These are phyloP conservation scores for Boletus speciosus DNA, from an alignment of 768 basidiomycete species.

Conservation along the genomic window DNA sequence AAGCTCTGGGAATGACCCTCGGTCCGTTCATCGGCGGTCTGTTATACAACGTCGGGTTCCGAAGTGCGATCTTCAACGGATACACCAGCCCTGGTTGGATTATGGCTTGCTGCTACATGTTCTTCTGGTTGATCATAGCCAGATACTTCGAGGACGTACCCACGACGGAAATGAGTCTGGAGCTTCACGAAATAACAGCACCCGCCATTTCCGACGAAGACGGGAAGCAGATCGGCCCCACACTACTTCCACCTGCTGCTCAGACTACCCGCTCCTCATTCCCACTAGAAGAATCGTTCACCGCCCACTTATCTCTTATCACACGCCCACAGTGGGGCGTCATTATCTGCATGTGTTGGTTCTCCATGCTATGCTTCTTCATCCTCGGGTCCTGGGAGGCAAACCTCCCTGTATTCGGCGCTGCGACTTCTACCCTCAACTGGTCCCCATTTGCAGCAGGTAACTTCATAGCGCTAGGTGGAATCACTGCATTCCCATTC, in stretches of 20 bases:
- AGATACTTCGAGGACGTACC: constrained; percentile 43
- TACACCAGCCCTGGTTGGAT: constrained; percentile 64
- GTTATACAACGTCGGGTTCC: constrained; percentile 57
- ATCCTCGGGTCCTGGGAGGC: constrained; percentile 68
- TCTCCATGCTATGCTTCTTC: constrained; percentile 67
- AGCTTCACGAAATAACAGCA: constrained; percentile 9
- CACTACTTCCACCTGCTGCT: neutral
- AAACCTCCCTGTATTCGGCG: constrained; percentile 61
- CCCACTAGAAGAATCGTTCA: constrained; percentile 4
- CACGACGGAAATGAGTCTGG: constrained; percentile 5
- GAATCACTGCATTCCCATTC: constrained; percentile 60
- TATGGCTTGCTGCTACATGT: constrained; percentile 51
- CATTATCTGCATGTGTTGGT: constrained; percentile 64
- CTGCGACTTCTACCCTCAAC: constrained; percentile 38
- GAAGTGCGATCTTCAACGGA: constrained; percentile 57
- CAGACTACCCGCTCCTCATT: neutral
- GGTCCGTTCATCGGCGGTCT: constrained; percentile 67
- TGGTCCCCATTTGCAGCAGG: constrained; percentile 64
- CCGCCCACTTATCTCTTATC: constrained; percentile 11
- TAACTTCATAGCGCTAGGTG: constrained; percentile 69
- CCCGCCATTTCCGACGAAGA: neutral
- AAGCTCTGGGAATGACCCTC: constrained; percentile 56
- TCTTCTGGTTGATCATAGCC: constrained; percentile 45
- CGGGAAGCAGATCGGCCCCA: neutral
- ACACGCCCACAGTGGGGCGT: constrained; percentile 47